Evolutionary conservation across 768 basidiomycete genomes (phyloP).

Genomic region (Serendipita indica): DNA sequence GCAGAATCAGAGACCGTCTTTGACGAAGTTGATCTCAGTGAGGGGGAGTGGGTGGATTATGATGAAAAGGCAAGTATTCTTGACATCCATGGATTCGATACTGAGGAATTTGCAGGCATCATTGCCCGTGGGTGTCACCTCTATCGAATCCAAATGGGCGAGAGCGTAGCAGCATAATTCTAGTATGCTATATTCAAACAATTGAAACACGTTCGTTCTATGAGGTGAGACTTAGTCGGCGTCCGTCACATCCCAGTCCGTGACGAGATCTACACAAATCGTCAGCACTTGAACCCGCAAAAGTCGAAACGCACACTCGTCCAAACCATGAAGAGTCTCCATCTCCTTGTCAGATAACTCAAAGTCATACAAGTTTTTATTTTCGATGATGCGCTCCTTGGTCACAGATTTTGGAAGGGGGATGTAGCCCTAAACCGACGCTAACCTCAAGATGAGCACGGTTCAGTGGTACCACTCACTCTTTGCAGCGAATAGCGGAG

Average conservation of each 20-base stretch:
- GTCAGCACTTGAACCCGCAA: background rate
- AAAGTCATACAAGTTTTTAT: conserved; percentile 32
- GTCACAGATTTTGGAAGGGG: conserved; percentile 33
- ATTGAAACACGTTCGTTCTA: background rate
- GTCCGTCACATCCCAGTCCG: conserved; percentile 31
- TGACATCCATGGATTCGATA: background rate
- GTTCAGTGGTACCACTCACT: conserved; percentile 25
- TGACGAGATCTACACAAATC: conserved; percentile 24
- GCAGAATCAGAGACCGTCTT: conserved; percentile 40
- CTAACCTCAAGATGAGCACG: conserved; percentile 29
- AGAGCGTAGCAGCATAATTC: conserved; percentile 32
- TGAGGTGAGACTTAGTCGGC: background rate
- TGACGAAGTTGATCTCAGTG: conserved; percentile 45
- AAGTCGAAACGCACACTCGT: conserved; percentile 13
- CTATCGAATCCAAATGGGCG: conserved; percentile 49
- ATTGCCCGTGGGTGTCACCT: conserved; percentile 55
- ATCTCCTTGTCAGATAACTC: conserved; percentile 28
- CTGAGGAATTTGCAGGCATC: conserved; percentile 28
- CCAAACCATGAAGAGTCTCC: conserved; percentile 21
- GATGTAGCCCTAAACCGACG: conserved; percentile 29
- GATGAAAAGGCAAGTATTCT: conserved; percentile 60
- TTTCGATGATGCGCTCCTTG: conserved; percentile 26
- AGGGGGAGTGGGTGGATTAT: conserved; percentile 74
- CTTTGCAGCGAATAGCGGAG: conserved; percentile 70
- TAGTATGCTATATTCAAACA: background rate